phyloP scores from a whole-genome alignment of 2,329 filamentous ascomycete species.

The Trichophyton rubrum region DNA sequence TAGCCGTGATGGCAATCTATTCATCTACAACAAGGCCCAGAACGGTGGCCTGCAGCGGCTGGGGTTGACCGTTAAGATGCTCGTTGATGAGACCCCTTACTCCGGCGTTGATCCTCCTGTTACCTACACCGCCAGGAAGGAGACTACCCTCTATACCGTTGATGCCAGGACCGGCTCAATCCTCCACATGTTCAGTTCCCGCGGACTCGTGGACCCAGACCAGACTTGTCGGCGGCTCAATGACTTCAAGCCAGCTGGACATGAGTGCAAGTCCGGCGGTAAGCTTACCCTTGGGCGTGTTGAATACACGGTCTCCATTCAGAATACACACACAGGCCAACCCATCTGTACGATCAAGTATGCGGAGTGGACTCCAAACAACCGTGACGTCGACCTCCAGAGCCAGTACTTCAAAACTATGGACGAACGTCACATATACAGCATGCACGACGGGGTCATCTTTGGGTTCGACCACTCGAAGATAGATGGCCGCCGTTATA shows the following conservation, averaged over 20 bases:
- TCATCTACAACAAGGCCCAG: slow-evolving; percentile 63
- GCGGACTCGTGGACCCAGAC: slow-evolving; percentile 55
- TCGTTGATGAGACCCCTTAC: slow-evolving; percentile 77
- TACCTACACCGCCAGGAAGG: slow-evolving; percentile 84
- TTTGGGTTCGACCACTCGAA: slow-evolving; percentile 62
- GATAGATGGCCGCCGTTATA: slow-evolving; percentile 47
- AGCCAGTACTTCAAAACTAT: slow-evolving; percentile 68
- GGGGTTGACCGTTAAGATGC: slow-evolving; percentile 50
- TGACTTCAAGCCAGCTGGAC: slow-evolving; percentile 43
- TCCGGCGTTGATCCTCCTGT: slow-evolving; percentile 62
- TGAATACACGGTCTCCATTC: slow-evolving; percentile 81
- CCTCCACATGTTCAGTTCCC: slow-evolving; percentile 69
- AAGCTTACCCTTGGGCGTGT: slow-evolving; percentile 74
- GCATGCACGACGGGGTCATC: slow-evolving; percentile 70
- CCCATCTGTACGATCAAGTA: slow-evolving; percentile 82
- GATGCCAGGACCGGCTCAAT: slow-evolving; percentile 76
- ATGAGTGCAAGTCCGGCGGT: slow-evolving; percentile 67
- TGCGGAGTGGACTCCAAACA: slow-evolving; percentile 90
- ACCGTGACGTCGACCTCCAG: slow-evolving; percentile 74
- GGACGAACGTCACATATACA: slow-evolving; percentile 81
- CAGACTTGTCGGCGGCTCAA: slow-evolving; percentile 64
- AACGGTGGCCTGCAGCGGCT: slow-evolving; percentile 36
- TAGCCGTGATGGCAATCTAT: slow-evolving; percentile 71
- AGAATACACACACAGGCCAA: slow-evolving; percentile 58
- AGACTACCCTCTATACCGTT: slow-evolving; percentile 76